Evolutionary conservation across 768 basidiomycete genomes (phyloP).

Genomic region (Russula virescens): DNA sequence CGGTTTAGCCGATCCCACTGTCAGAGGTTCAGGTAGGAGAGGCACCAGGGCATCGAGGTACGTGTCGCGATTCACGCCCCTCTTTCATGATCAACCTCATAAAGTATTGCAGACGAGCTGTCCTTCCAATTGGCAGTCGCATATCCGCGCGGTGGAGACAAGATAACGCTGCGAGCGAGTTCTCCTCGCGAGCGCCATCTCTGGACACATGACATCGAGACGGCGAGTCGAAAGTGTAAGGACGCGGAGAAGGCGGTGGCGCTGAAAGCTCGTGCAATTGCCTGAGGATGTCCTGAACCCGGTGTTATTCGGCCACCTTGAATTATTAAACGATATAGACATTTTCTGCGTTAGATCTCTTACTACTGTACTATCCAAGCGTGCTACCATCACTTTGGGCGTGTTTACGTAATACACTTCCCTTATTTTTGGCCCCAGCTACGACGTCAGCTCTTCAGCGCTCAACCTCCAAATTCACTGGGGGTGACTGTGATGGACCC

Average conservation of each 20-base stretch:
- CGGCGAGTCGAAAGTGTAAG: slow-evolving; percentile 36
- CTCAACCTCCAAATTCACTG: neutral
- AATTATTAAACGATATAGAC: neutral
- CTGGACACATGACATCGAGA: slow-evolving; percentile 44
- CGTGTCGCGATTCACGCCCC: slow-evolving; percentile 15
- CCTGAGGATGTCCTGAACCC: neutral
- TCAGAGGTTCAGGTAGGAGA: slow-evolving; percentile 57
- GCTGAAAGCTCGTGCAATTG: neutral
- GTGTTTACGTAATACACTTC: neutral
- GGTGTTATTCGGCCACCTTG: neutral
- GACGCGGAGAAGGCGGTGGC: slow-evolving; percentile 6
- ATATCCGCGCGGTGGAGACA: slow-evolving; percentile 71
- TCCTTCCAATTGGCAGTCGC: slow-evolving; percentile 59
- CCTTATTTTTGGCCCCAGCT: too few relatives aligned
- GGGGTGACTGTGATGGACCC: slow-evolving; percentile 17
- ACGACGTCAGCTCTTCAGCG: too few relatives aligned
- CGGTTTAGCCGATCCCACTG: slow-evolving; percentile 66
- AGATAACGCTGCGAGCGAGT: slow-evolving; percentile 51
- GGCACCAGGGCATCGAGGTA: slow-evolving; percentile 46
- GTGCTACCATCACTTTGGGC: too few relatives aligned
- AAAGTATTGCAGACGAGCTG: slow-evolving; percentile 49
- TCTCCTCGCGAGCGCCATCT: slow-evolving; percentile 54
- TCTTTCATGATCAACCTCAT: neutral
- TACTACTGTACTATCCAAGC: too few relatives aligned
- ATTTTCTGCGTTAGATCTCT: too few relatives aligned